A percentile compares a stretch with the other conserved stretches of the same genome.
Conservation (phyloP, 2,329 filamentous ascomycete genomes). For the Podosphaera leucotricha region DNA sequence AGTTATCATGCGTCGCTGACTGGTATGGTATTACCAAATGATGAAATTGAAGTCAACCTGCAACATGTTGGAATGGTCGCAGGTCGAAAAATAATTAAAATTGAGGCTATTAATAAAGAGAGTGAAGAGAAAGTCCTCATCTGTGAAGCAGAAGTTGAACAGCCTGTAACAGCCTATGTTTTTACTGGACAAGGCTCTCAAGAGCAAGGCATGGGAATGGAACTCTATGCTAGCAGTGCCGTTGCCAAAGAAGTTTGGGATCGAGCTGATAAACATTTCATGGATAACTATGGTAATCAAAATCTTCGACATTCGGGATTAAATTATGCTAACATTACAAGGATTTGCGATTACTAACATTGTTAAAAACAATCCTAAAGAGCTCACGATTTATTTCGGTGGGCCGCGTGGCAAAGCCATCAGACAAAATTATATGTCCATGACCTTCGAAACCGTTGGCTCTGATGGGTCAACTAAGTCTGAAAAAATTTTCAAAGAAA, state of each 20-base stretch:
- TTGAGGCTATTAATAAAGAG: constrained; percentile 86
- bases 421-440: constrained; percentile 96
- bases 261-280: constrained; percentile 86
- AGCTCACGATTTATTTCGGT: constrained; percentile 94
- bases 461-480: constrained; percentile 85
- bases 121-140: constrained; percentile 90
- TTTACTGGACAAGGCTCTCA: constrained; percentile 97
- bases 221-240: constrained; percentile 76
- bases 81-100: constrained; percentile 97
- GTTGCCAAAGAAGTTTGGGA: constrained; percentile 98
- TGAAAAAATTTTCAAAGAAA: constrained; percentile 98
- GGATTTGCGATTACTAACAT: constrained; percentile 96
- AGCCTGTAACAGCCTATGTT: constrained; percentile 87
- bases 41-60: constrained; percentile 81
- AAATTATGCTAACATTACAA: constrained; percentile 17
- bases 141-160: constrained; percentile 91
- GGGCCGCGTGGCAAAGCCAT: constrained; percentile 92
- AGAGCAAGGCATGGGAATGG: constrained; percentile 99
- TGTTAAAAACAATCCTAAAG: constrained; percentile 98
- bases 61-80: constrained; percentile 96
- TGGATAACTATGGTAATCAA: constrained; percentile 82
- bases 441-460: constrained; percentile 98
- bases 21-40: constrained; percentile 97
- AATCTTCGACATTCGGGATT: constrained; percentile 1
- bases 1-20: constrained; percentile 93